Evolutionary conservation across 768 basidiomycete species (phyloP).

Genomic region (Multifurca ochricompacta): DNA sequence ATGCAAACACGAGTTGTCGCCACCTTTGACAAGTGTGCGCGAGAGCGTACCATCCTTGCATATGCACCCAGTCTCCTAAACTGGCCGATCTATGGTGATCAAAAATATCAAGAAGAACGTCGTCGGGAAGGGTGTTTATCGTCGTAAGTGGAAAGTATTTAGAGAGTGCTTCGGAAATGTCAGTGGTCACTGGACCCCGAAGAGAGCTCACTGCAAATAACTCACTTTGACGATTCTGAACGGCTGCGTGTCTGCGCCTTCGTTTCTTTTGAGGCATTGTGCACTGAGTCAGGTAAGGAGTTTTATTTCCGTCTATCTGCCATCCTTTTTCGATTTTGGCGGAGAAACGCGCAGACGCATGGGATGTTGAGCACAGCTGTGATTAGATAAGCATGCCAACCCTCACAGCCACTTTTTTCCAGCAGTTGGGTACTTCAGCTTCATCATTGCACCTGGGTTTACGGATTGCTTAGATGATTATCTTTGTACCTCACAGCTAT

Average conservation of each 20-base stretch:
- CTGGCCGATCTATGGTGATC: background rate
- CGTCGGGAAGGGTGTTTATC: slow-evolving; percentile 9
- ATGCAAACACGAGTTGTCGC: slow-evolving; percentile 11
- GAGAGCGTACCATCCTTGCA: slow-evolving; percentile 9
- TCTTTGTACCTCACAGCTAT: too few species aligned
- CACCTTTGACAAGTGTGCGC: slow-evolving; percentile 5
- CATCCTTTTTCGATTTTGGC: too few species aligned
- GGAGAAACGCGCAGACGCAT: too few species aligned
- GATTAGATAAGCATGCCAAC: too few species aligned
- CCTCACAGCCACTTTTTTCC: too few species aligned
- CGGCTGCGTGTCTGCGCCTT: background rate
- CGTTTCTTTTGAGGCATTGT: background rate
- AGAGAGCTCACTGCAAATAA: background rate
- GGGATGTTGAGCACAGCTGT: too few species aligned
- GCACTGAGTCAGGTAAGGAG: too few species aligned
- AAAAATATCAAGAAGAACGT: slow-evolving; percentile 11
- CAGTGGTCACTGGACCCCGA: too few species aligned
- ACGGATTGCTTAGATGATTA: too few species aligned
- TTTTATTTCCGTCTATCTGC: too few species aligned
- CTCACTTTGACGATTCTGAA: background rate
- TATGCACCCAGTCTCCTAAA: background rate
- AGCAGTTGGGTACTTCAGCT: background rate
- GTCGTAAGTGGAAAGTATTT: slow-evolving; percentile 8
- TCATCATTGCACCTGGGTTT: too few species aligned
- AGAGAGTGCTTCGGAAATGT: background rate